A percentile compares a stretch with the other conserved stretches of the same genome.
phyloP scores from a whole-genome alignment of 1,139 yeast genomes.

The Suhomyces panamericanus region DNA sequence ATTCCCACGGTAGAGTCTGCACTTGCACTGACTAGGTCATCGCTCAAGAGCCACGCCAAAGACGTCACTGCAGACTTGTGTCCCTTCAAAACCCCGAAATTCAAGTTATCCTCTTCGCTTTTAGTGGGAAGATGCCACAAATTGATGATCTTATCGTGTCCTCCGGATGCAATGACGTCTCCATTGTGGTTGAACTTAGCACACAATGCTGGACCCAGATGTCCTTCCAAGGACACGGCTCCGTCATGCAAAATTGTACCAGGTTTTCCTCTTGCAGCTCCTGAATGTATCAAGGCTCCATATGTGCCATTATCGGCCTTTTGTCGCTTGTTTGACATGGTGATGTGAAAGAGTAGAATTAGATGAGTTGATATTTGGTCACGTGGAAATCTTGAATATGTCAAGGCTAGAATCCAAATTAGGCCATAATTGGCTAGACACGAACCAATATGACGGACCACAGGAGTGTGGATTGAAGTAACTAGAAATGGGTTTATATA shows the following conservation, averaged over 20 bases:
- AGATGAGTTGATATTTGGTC: not conserved
- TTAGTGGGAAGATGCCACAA: slow-evolving; percentile 46
- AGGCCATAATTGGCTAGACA: no score
- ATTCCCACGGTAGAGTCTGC: slow-evolving; percentile 54
- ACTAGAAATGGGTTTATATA: no score
- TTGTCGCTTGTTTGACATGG: slow-evolving; percentile 27
- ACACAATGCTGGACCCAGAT: slow-evolving; percentile 48
- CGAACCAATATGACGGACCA: no score
- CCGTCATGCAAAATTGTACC: slow-evolving; percentile 15
- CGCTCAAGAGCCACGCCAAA: slow-evolving; percentile 46
- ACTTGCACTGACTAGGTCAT: slow-evolving; percentile 43
- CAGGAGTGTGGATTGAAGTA: no score
- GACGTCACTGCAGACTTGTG: slow-evolving; percentile 56
- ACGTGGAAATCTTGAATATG: not conserved
- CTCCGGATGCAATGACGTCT: slow-evolving; percentile 50
- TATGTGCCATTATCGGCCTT: slow-evolving; percentile 12
- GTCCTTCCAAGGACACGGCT: slow-evolving; percentile 43
- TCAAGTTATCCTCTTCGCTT: slow-evolving; percentile 26
- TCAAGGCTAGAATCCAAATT: no score
- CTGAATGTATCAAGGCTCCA: slow-evolving; percentile 2
- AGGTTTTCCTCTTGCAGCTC: slow-evolving; percentile 1
- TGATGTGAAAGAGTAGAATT: not conserved
- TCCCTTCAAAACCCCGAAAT: slow-evolving; percentile 42
- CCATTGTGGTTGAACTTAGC: slow-evolving; percentile 48
- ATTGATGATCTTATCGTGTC: slow-evolving; percentile 47